Conservation (phyloP, 768 basidiomycete species). For the Suillus placidus region DNA sequence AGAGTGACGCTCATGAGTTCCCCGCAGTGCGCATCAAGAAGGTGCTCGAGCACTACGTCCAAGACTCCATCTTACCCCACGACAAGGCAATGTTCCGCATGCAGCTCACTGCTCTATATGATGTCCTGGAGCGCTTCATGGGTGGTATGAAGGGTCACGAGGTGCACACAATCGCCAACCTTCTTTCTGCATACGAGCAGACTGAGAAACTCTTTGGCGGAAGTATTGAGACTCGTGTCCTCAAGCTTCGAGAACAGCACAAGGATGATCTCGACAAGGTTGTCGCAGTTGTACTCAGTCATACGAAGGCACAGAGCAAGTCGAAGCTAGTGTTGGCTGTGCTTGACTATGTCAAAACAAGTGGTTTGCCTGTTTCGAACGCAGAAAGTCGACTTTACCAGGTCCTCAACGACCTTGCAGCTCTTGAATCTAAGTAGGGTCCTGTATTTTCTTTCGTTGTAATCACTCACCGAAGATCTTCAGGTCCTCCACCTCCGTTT, state of each 20-base stretch:
- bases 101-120: conserved; percentile 69
- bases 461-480: conserved; percentile 13
- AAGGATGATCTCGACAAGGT: conserved; percentile 93
- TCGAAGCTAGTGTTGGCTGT: conserved; percentile 83
- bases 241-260: conserved; percentile 87
- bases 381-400: conserved; percentile 73
- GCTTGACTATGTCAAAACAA: conserved; percentile 87
- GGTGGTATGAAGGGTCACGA: conserved; percentile 88
- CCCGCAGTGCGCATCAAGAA: conserved; percentile 87
- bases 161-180: conserved; percentile 69
- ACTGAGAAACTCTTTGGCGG: conserved; percentile 95
- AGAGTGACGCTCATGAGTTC: conserved; percentile 81
- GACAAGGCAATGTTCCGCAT: conserved; percentile 81
- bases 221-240: conserved; percentile 89
- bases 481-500: conserved; percentile 88
- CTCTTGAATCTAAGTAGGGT: conserved; percentile 79
- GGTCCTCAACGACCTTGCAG: conserved; percentile 79
- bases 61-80: conserved; percentile 76
- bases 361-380: conserved; percentile 74
- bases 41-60: conserved; percentile 80
- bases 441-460: not conserved
- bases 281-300: conserved; percentile 84
- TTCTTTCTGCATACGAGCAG: conserved; percentile 78
- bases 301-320: conserved; percentile 94
- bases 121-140: conserved; percentile 77